phyloP scores from a whole-genome alignment of 768 basidiomycete genomes.

The Xerocomus brunneocitrinus region DNA sequence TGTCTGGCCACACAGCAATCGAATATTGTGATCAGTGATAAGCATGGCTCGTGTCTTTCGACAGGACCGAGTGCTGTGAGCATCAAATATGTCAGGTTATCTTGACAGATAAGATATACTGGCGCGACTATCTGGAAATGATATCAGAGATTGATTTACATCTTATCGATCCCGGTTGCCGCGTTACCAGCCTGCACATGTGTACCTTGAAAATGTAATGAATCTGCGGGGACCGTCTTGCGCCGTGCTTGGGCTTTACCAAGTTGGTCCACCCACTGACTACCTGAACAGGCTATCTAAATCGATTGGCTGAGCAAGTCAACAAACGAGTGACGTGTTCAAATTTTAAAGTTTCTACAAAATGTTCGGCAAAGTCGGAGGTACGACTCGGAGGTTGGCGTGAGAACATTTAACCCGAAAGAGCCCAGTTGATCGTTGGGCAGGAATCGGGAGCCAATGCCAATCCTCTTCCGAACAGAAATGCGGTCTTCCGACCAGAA shows the following conservation, averaged over 20 bases:
- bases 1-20: too few species aligned
- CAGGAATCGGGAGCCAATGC: slow-evolving; percentile 11
- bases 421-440: not conserved
- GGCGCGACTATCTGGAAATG: not conserved
- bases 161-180: not conserved
- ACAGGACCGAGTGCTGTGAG: too few species aligned
- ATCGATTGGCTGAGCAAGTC: too few species aligned
- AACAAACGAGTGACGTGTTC: too few species aligned
- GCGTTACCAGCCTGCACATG: too few species aligned
- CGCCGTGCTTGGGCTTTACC: not conserved
- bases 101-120: not conserved
- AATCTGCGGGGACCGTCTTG: not conserved
- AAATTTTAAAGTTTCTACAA: not conserved
- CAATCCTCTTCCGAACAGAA: slow-evolving; percentile 8
- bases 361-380: not conserved
- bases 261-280: too few species aligned
- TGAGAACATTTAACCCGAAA: not conserved
- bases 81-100: too few species aligned
- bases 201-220: not conserved
- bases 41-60: too few species aligned
- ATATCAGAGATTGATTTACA: not conserved
- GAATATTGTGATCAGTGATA: too few species aligned
- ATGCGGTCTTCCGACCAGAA: slow-evolving; percentile 10
- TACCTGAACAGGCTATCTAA: too few species aligned
- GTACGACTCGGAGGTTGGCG: not conserved